Conservation (phyloP, 306 rosid genomes). For the Cyclanthera cordifolia region DNA sequence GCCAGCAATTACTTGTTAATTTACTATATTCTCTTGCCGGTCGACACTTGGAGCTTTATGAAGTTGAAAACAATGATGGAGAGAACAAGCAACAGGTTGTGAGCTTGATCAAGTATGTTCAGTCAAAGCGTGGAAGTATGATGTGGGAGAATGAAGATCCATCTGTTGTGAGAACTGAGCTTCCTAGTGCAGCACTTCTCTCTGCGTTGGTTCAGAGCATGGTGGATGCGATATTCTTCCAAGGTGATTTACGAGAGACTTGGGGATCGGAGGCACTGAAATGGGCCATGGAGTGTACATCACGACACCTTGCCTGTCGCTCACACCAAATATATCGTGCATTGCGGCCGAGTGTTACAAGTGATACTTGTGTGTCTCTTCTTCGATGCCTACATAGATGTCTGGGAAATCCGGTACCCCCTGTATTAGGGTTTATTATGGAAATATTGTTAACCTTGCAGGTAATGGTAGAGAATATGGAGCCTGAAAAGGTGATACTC, state of each 20-base stretch:
- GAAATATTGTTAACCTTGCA: slow-evolving; percentile 91
- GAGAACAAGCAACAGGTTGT: slow-evolving; percentile 99
- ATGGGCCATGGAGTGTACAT: slow-evolving; percentile 99
- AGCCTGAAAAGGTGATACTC: slow-evolving; percentile 96
- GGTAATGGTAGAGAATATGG: slow-evolving; percentile 99
- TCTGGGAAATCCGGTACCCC: slow-evolving; percentile 93
- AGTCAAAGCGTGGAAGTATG: slow-evolving; percentile 98
- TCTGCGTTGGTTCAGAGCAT: slow-evolving; percentile 98
- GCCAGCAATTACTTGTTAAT: slow-evolving; percentile 97
- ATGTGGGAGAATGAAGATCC: slow-evolving; percentile 99
- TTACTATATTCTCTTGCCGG: slow-evolving; percentile 94
- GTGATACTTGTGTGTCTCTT: slow-evolving; percentile 88
- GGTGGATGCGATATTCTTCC: slow-evolving; percentile 99
- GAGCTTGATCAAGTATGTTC: slow-evolving; percentile 94
- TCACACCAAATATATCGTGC: slow-evolving; percentile 99
- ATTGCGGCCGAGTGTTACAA: slow-evolving; percentile 87
- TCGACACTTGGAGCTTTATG: slow-evolving; percentile 94
- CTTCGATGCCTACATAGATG: slow-evolving; percentile 96
- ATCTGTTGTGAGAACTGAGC: slow-evolving; percentile 82
- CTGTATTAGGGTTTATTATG: slow-evolving; percentile 87
- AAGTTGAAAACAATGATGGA: slow-evolving; percentile 91
- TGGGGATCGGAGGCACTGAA: slow-evolving; percentile 97
- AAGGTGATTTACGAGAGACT: slow-evolving; percentile 96
- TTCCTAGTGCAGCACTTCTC: slow-evolving; percentile 97
- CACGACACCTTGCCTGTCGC: slow-evolving; percentile 94